Percentiles rank a stretch among this genome's conserved stretches.
Evolutionary conservation across 2,329 filamentous ascomycete genomes (phyloP).

Genomic region (Trichoderma guizhouense): DNA sequence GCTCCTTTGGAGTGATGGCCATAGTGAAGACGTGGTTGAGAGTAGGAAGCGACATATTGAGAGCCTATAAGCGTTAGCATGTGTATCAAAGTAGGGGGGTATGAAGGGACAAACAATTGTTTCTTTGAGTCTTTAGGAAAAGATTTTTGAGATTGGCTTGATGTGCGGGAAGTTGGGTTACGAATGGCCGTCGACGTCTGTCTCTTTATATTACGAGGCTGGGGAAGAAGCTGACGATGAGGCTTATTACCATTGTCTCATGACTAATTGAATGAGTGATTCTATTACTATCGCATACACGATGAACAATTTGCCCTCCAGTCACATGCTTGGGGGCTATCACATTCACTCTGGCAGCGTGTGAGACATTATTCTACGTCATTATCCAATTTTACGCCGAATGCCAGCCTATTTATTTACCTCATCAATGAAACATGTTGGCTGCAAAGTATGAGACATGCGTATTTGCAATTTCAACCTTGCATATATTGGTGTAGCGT

Average conservation of each 20-base stretch:
- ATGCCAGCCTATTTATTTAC: not conserved
- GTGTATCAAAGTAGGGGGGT: too few relatives aligned
- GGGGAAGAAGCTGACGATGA: not conserved
- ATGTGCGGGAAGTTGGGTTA: not conserved
- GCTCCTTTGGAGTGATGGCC: not conserved
- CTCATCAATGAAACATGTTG: not conserved
- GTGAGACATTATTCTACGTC: not conserved
- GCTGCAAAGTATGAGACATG: not conserved
- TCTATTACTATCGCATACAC: not conserved
- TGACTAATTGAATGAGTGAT: not conserved
- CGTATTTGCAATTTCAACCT: not conserved
- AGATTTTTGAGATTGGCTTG: not conserved
- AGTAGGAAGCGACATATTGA: not conserved
- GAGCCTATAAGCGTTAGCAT: not conserved
- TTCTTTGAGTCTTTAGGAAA: not conserved
- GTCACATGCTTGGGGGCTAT: not conserved
- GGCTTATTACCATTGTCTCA: not conserved
- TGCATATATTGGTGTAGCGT: not conserved
- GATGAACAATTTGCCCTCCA: not conserved
- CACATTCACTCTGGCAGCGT: not conserved
- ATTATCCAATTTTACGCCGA: not conserved
- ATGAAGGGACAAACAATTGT: not conserved
- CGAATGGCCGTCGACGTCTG: not conserved
- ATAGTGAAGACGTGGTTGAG: conserved; percentile 5
- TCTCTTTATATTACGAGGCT: not conserved